phyloP scores from a whole-genome alignment of 176 grass and related monocot genomes.

The Microstegium vimineum region DNA sequence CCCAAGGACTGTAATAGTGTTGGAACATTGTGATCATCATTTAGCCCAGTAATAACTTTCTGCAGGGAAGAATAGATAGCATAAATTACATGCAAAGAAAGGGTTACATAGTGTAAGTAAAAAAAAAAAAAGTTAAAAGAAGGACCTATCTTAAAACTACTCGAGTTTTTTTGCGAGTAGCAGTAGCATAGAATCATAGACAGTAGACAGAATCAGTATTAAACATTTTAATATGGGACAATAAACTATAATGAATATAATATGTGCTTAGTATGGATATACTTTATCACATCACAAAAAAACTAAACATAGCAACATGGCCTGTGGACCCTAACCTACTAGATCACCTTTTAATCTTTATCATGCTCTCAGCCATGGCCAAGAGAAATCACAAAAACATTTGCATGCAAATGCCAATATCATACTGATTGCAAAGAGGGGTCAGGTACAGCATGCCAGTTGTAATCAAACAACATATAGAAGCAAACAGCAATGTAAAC shows the following conservation, averaged over 20 bases:
- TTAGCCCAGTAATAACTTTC: constrained; percentile 67
- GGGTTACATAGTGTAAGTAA: not conserved
- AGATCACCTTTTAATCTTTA: not conserved
- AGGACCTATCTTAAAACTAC: constrained; percentile 2
- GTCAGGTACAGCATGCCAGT: not conserved
- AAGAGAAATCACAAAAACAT: constrained; percentile 4
- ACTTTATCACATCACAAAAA: not conserved
- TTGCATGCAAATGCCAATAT: not conserved
- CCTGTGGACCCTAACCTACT: not conserved
- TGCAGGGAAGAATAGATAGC: constrained; percentile 40
- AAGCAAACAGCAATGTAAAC: not conserved
- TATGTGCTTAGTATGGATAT: not conserved
- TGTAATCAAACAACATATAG: not conserved
- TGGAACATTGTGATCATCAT: constrained; percentile 51
- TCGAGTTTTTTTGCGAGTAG: not conserved
- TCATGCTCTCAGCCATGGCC: not conserved
- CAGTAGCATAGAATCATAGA: constrained; percentile 7
- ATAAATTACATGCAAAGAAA: constrained; percentile 19
- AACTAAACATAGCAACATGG: not conserved
- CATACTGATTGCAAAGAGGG: not conserved
- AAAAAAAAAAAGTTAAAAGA: constrained; percentile 17
- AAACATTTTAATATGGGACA: constrained; percentile 11
- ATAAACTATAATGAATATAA: not conserved
- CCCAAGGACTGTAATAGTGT: constrained; percentile 77
- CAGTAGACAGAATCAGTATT: constrained; percentile 4